These are phyloP conservation scores for Arthroderma sp. DNA, from an alignment of 2,329 filamentous ascomycete species.

Conservation along the genomic window DNA sequence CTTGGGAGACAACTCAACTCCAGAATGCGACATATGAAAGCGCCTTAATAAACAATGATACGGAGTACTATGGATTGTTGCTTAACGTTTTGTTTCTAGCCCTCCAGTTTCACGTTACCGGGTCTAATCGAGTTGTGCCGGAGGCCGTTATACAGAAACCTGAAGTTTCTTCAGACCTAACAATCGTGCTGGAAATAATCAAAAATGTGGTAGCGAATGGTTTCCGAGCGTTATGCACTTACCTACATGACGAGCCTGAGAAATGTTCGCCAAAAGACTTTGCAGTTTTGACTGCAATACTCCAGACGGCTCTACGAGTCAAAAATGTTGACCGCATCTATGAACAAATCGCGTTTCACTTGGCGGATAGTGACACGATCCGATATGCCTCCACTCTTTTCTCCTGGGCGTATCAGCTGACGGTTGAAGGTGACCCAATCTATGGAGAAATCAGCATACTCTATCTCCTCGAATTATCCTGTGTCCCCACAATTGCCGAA, in stretches of 20 bases:
- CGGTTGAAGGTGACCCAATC: constrained; percentile 66
- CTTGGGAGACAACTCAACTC: constrained; percentile 48
- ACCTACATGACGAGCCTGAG: constrained; percentile 62
- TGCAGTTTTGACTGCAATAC: constrained; percentile 70
- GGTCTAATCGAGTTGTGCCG: constrained; percentile 21
- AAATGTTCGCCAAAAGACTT: constrained; percentile 65
- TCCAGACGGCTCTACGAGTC: constrained; percentile 71
- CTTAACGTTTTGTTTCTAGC: constrained; percentile 76
- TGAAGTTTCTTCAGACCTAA: constrained; percentile 31
- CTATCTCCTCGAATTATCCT: constrained; percentile 78
- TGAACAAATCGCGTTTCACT: constrained; percentile 56
- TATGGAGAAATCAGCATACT: constrained; percentile 87
- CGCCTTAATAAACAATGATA: constrained; percentile 44
- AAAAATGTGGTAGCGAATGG: constrained; percentile 67
- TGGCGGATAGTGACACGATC: constrained; percentile 52
- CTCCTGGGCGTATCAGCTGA: constrained; percentile 81
- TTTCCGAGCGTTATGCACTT: constrained; percentile 66
- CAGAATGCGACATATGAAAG: constrained; percentile 46
- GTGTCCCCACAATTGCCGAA: constrained; percentile 68
- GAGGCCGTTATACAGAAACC: constrained; percentile 24
- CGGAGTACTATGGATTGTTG: constrained; percentile 66
- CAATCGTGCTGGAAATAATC: constrained; percentile 64
- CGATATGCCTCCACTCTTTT: constrained; percentile 78
- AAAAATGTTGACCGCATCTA: constrained; percentile 62
- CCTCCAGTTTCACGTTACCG: constrained; percentile 42